A percentile compares a stretch with the other conserved stretches of the same genome.
Evolutionary conservation across 1,284 basidiomycete genomes (phyloP).

Genomic region (Bondarzewia mesenterica): DNA sequence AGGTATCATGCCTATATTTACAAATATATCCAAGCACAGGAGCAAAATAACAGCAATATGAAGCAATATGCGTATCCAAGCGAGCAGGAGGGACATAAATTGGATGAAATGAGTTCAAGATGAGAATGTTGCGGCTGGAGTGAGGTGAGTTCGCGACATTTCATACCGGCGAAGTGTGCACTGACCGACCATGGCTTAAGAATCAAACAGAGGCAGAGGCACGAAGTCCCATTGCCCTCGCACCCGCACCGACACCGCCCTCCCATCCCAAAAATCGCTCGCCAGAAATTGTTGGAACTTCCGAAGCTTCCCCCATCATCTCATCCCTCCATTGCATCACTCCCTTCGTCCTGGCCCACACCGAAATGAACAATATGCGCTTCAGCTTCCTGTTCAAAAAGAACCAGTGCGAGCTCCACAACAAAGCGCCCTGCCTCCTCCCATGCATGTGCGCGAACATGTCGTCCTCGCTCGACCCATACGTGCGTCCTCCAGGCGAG

Average conservation of each 20-base stretch:
- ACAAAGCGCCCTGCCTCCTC: conserved; percentile 62
- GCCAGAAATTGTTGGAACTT: conserved; percentile 16
- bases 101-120: too few relatives aligned
- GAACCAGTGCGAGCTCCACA: conserved; percentile 98
- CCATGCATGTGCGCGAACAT: conserved; percentile 19
- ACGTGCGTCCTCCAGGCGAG: conserved; percentile 18
- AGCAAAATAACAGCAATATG: too few relatives aligned
- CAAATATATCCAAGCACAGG: too few relatives aligned
- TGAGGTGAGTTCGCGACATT: too few relatives aligned
- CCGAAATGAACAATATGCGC: conserved; percentile 87
- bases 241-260: conserved; percentile 65
- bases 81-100: too few relatives aligned
- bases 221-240: conserved; percentile 60
- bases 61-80: too few relatives aligned
- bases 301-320: conserved; percentile 24
- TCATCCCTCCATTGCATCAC: conserved; percentile 47
- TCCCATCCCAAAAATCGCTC: conserved; percentile 75
- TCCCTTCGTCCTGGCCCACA: conserved; percentile 82
- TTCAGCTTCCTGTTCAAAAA: conserved; percentile 93
- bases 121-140: too few relatives aligned
- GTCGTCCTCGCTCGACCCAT: conserved; percentile 25
- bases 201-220: conserved; percentile 5
- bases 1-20: too few relatives aligned
- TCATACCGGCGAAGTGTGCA: too few relatives aligned
- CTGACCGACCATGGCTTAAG: too few relatives aligned